Evolutionary conservation across 257 asterid species (phyloP).

Genomic region (Capsicum baccatum): DNA sequence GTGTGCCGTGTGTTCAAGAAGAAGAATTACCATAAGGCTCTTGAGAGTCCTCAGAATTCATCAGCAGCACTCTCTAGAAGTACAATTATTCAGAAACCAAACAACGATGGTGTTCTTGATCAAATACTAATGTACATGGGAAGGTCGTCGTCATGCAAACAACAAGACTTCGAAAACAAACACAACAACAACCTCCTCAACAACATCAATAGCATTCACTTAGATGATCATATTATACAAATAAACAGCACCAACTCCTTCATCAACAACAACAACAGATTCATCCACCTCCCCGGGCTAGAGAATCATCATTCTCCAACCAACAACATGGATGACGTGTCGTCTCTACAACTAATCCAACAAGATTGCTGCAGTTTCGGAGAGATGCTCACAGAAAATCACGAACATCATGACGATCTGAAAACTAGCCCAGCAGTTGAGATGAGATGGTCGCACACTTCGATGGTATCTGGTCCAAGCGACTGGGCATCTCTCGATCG

Average conservation of each 20-base stretch:
- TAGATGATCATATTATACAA: background rate
- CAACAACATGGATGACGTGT: slow-evolving; percentile 17
- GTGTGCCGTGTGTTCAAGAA: slow-evolving; percentile 97
- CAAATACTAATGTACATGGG: slow-evolving; percentile 83
- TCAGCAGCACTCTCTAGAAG: slow-evolving; percentile 27
- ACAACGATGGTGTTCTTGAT: slow-evolving; percentile 70
- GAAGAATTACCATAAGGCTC: slow-evolving; percentile 83
- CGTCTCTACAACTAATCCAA: slow-evolving; percentile 26
- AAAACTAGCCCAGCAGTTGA: background rate
- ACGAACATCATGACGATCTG: slow-evolving; percentile 17
- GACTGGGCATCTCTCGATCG: slow-evolving; percentile 83
- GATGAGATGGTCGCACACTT: background rate
- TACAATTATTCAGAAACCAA: slow-evolving; percentile 30
- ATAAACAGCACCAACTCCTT: slow-evolving; percentile 5
- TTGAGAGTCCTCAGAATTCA: slow-evolving; percentile 51
- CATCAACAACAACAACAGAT: slow-evolving; percentile 30
- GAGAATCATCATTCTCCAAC: slow-evolving; percentile 41
- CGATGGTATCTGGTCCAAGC: slow-evolving; percentile 3
- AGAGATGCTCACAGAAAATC: slow-evolving; percentile 31
- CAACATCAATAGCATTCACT: slow-evolving; percentile 14
- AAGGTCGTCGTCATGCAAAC: slow-evolving; percentile 53
- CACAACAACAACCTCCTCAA: slow-evolving; percentile 11
- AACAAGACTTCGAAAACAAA: slow-evolving; percentile 42
- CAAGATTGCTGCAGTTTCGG: slow-evolving; percentile 40
- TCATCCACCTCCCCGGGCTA: slow-evolving; percentile 74